These are phyloP conservation scores for Spergularia marina DNA, from an alignment of 148 eudicot species.

Conservation along the genomic window DNA sequence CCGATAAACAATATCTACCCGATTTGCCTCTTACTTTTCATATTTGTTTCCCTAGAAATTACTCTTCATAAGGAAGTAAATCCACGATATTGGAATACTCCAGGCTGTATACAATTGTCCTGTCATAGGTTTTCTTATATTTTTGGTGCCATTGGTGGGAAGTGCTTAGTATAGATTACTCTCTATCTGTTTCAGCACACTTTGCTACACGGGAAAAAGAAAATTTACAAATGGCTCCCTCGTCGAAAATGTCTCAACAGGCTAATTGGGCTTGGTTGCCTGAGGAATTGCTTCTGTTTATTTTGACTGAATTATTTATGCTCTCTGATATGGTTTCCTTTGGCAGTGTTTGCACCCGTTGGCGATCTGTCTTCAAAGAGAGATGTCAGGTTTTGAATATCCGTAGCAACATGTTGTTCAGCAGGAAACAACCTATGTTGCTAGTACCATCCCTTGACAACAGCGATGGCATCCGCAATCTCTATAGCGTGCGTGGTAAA, in stretches of 20 bases:
- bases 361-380: conserved; percentile 2
- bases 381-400: background rate
- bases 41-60: background rate
- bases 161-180: background rate
- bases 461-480: conserved; percentile 7
- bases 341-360: conserved; percentile 12
- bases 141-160: background rate
- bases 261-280: conserved; percentile 14
- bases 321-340: conserved; percentile 14
- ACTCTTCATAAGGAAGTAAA: background rate
- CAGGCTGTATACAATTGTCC: background rate
- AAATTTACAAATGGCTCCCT: background rate
- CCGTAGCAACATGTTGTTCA: background rate
- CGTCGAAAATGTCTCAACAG: background rate
- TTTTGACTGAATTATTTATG: conserved; percentile 9
- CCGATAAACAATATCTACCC: background rate
- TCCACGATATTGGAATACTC: background rate
- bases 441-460: conserved; percentile 9
- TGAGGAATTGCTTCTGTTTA: background rate
- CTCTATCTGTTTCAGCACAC: background rate
- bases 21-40: background rate
- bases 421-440: conserved; percentile 12
- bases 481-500: conserved; percentile 11
- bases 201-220: background rate
- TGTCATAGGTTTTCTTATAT: background rate